phyloP scores from a whole-genome alignment of 352 stramenopile genomes.

The Sclerospora graminicola region DNA sequence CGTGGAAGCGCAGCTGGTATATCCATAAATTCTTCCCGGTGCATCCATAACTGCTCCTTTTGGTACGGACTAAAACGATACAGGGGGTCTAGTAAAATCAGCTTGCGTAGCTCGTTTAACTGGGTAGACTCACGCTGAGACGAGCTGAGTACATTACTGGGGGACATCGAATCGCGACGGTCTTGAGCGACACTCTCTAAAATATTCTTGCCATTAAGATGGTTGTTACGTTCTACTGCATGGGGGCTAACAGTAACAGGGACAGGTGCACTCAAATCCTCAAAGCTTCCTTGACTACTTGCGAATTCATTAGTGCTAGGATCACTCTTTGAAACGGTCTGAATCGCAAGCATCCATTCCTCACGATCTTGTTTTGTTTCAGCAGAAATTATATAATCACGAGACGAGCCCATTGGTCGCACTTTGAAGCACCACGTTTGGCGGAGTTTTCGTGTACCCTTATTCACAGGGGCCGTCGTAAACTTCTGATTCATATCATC shows the following conservation, averaged over 20 bases:
- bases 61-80: conserved; percentile 77
- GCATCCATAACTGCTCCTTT: conserved; percentile 72
- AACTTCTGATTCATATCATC: conserved; percentile 84
- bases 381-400: conserved; percentile 76
- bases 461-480: conserved; percentile 80
- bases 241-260: conserved; percentile 15
- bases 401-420: conserved; percentile 54
- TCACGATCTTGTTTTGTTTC: conserved; percentile 86
- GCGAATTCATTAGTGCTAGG: conserved; percentile 16
- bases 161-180: conserved; percentile 47
- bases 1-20: conserved; percentile 61
- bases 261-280: conserved; percentile 18
- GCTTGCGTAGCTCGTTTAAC: conserved; percentile 56
- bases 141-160: conserved; percentile 45
- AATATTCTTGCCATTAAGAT: conserved; percentile 51
- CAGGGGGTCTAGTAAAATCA: conserved; percentile 73
- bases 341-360: conserved; percentile 83
- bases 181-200: conserved; percentile 24
- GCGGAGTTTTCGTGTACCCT: conserved; percentile 62
- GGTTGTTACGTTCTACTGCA: conserved; percentile 41
- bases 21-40: conserved; percentile 74
- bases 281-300: conserved; percentile 21
- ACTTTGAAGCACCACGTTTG: conserved; percentile 86
- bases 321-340: conserved; percentile 61
- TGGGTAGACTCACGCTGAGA: conserved; percentile 33